Percentiles rank a stretch among this genome's conserved stretches.
These are phyloP conservation scores for Podosphaera xanthii DNA, from an alignment of 2,329 filamentous ascomycete genomes.

Conservation along the genomic window DNA sequence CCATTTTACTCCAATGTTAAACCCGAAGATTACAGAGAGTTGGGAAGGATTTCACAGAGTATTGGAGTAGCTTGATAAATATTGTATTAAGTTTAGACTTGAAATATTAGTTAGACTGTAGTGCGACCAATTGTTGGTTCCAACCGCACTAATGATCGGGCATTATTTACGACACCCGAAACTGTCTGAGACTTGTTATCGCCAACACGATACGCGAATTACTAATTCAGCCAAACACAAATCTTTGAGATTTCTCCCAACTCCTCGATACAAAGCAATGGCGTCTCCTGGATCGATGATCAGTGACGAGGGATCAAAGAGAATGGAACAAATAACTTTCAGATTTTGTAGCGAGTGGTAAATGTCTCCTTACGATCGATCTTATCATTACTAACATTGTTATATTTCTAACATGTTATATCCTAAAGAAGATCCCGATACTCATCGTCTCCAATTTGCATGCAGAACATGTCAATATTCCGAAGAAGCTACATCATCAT, in stretches of 20 bases:
- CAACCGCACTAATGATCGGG: no score
- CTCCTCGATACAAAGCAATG: slow-evolving; percentile 19
- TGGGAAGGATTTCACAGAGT: not conserved
- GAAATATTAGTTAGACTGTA: no score
- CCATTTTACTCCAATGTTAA: not conserved
- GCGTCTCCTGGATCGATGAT: slow-evolving; percentile 29
- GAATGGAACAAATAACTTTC: slow-evolving; percentile 71
- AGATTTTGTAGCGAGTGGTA: slow-evolving; percentile 95
- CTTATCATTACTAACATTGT: slow-evolving; percentile 7
- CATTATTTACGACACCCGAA: no score
- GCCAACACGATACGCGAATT: no score
- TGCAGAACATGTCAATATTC: slow-evolving; percentile 90
- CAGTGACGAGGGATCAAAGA: slow-evolving; percentile 19
- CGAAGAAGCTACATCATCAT: slow-evolving; percentile 66
- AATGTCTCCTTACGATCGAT: slow-evolving; percentile 9
- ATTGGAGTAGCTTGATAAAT: no score
- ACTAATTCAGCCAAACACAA: not conserved
- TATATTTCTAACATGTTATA: slow-evolving; percentile 84
- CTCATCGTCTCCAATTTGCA: slow-evolving; percentile 73
- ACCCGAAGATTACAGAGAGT: not conserved
- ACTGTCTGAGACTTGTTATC: no score
- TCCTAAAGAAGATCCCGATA: slow-evolving; percentile 75
- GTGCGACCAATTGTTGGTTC: no score
- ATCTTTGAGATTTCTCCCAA: not conserved
- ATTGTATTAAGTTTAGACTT: no score